Evolutionary conservation across 2,329 filamentous ascomycete genomes (phyloP), one percentile per base, ranked within the genome.

Genomic region (Bipolaris victoriae): DNA sequence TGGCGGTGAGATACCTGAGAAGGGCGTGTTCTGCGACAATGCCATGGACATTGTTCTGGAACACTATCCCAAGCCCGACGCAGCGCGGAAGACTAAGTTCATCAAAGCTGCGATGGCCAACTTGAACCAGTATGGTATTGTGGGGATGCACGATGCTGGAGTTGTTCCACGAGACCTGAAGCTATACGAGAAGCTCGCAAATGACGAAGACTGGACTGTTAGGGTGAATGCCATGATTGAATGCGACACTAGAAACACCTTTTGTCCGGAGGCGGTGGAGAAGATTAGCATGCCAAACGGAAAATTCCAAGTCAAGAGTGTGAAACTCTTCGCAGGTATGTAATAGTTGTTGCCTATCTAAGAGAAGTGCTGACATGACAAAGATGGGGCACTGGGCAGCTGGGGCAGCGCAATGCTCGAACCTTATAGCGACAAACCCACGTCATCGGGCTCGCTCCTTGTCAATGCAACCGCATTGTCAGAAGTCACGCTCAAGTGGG

Each of bases 371-470:
- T 68, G 24, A 76, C 57, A 52, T 29, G 51, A 49, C 24, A 6
- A 63, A 87, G 87, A 91, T 66, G 88, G 88, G 20, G 88, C 88
- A 2, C 79, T 90, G 1, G 88, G 88, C 5, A 88, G 85, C 70
- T 90, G 88, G 87, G 88, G 88, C 26, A 88, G 86, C 55, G 88
- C 88, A 43, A 82, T 91, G 79, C 79, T 90, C n/a, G 86, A 88
- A 9, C 88, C 88, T 0, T 91, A 90, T 73, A 79, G 80, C 24
- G 88, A 91, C 70, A 85, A 85, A 16, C 81, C 83, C 1, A 82
- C 82, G 56, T 85, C 82, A 0, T 83, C 81, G 0, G 88, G 88
- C 11, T 88, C 86, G 0, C 83, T 90, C 48, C 81, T 90, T 31
- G 84, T 90, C 52, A 88, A 89, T 68, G 82, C 84, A n/a, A 83